Conservation (phyloP, 2,329 filamentous ascomycete species). For the Didymella pomorum region DNA sequence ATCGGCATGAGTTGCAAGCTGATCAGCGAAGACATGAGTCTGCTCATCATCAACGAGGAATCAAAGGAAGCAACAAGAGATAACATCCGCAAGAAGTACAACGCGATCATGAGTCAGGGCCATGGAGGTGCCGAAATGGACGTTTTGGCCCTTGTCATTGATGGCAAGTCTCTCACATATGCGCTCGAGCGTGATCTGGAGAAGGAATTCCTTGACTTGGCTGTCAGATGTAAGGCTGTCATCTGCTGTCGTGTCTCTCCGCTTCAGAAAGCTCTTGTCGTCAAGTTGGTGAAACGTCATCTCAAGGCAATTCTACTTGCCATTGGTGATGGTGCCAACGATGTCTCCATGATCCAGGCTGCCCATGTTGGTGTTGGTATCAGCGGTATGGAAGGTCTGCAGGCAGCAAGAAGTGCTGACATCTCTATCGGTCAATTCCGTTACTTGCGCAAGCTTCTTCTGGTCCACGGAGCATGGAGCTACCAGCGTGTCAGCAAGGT, state of each 20-base stretch:
- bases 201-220: conserved; percentile 90
- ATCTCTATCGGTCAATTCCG: conserved; percentile 96
- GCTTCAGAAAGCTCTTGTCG: conserved; percentile 94
- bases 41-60: conserved; percentile 96
- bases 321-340: conserved; percentile 97
- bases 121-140: conserved; percentile 81
- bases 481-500: conserved; percentile 97
- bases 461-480: conserved; percentile 97
- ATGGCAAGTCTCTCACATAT: conserved; percentile 93
- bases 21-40: conserved; percentile 97
- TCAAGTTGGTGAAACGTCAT: conserved; percentile 97
- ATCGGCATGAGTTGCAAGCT: conserved; percentile 99
- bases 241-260: conserved; percentile 97
- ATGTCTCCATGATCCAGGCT: conserved; percentile 99
- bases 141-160: conserved; percentile 89
- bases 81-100: conserved; percentile 91
- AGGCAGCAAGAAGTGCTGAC: conserved; percentile 94
- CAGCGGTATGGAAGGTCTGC: conserved; percentile 94
- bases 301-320: conserved; percentile 90
- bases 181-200: conserved; percentile 94
- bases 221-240: conserved; percentile 97
- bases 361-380: conserved; percentile 98
- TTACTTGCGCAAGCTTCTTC: conserved; percentile 88
- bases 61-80: conserved; percentile 78
- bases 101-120: conserved; percentile 85